These are phyloP conservation scores for Russula ochroleuca DNA, from an alignment of 768 basidiomycete genomes.

Conservation along the genomic window DNA sequence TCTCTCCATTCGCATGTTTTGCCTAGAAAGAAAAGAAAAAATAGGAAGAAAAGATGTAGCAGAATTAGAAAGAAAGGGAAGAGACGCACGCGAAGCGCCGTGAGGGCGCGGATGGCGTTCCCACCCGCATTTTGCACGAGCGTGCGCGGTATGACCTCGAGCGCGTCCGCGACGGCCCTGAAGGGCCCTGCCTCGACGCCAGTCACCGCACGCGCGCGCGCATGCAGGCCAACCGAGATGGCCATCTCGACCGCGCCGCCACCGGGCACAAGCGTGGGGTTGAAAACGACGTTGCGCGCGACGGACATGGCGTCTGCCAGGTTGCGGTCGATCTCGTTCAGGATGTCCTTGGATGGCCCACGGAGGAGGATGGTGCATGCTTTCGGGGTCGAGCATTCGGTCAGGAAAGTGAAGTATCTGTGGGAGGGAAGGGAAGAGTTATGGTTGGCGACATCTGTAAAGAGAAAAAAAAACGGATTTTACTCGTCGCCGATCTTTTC, in stretches of 20 bases:
- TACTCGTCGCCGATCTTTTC: slow-evolving; percentile 97
- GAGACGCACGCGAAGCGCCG: slow-evolving; percentile 77
- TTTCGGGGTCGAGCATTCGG: slow-evolving; percentile 85
- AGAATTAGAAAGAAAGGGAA: slow-evolving; percentile 34
- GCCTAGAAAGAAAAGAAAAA: slow-evolving; percentile 43
- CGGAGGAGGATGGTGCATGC: slow-evolving; percentile 98
- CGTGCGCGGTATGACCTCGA: slow-evolving; percentile 96
- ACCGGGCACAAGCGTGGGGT: slow-evolving; percentile 89
- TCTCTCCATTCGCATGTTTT: slow-evolving; percentile 88
- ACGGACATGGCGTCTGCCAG: slow-evolving; percentile 97
- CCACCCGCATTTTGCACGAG: slow-evolving; percentile 94
- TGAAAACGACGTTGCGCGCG: slow-evolving; percentile 94
- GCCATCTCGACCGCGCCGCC: slow-evolving; percentile 99
- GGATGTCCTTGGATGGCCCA: slow-evolving; percentile 95
- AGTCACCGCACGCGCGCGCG: slow-evolving; percentile 71
- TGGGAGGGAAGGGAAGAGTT: no score
- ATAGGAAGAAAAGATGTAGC: slow-evolving; percentile 44
- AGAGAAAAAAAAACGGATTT: slow-evolving; percentile 23
- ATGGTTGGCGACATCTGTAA: no score
- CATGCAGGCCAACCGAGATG: slow-evolving; percentile 80
- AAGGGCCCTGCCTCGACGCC: slow-evolving; percentile 92
- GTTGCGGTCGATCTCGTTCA: slow-evolving; percentile 98
- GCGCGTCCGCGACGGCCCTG: slow-evolving; percentile 88
- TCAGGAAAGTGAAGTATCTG: slow-evolving; percentile 98
- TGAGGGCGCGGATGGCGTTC: slow-evolving; percentile 88